These are phyloP conservation scores for Yamadazyma tumulicola DNA, from an alignment of 805 yeast species.

Conservation along the genomic window DNA sequence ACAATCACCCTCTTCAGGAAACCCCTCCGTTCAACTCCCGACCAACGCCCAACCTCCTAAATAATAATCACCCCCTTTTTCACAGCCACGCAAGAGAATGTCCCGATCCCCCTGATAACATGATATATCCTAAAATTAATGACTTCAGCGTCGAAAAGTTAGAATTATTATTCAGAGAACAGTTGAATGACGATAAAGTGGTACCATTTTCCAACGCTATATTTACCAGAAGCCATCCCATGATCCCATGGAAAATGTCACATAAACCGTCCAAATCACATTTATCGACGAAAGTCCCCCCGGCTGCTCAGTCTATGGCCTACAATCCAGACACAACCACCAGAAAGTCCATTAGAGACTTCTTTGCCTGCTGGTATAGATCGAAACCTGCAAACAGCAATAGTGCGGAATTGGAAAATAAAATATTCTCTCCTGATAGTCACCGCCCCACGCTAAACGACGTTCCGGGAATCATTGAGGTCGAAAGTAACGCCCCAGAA, in stretches of 20 bases:
- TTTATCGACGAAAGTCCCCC: neutral
- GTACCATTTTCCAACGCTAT: slow-evolving; percentile 12
- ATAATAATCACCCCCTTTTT: too few species aligned
- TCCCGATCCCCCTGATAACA: too few species aligned
- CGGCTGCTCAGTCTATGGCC: neutral
- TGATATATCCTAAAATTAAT: neutral
- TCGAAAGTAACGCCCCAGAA: slow-evolving; percentile 10
- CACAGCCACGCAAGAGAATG: too few species aligned
- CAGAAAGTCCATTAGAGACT: slow-evolving; percentile 3
- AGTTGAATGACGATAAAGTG: slow-evolving; percentile 12
- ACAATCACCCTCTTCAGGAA: too few species aligned
- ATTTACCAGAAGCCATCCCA: slow-evolving; percentile 6
- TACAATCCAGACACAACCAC: slow-evolving; percentile 1
- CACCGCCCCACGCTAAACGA: slow-evolving; percentile 21
- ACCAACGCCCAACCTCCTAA: too few species aligned
- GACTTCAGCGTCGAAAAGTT: slow-evolving; percentile 4
- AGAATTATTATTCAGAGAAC: slow-evolving; percentile 7
- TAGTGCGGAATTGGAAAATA: slow-evolving; percentile 19
- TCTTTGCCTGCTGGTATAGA: slow-evolving; percentile 3
- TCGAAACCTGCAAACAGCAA: slow-evolving; percentile 5
- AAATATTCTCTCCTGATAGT: slow-evolving; percentile 23
- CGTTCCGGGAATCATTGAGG: slow-evolving; percentile 19
- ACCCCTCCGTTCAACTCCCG: too few species aligned
- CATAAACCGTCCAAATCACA: neutral
- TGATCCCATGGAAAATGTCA: neutral